Base-by-base conservation (phyloP, 169 alveolate species). In the Eimeria sp. region DNA sequence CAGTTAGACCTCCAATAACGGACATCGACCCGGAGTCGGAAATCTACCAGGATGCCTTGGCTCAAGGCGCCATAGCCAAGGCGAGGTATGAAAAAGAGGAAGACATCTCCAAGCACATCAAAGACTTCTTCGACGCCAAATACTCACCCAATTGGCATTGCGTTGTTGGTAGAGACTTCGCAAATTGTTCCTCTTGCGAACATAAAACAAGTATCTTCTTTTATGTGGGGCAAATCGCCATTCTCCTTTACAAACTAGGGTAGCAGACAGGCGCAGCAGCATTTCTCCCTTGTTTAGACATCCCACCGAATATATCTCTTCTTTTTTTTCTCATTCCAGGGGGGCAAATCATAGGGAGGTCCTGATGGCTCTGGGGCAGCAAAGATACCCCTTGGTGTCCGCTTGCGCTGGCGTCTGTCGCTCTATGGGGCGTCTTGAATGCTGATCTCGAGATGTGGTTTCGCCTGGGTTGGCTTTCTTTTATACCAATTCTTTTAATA, bases 91-190 rank as follows among this genome's bases (percentile, higher is more conserved):
- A 97, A 70, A 98, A 98, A 49, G 99, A 98, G 94, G 97, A 98
- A 95, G 99, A 98, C 84, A 97, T 98, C 11, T 97, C 99, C 30
- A 96, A 97, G 72, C 98, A 97, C 95, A 97, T 98, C 87, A 98
- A 98, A 92, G 96, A 97, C 47, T 98, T 96, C 97, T 98, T 98
- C 89, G 99, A 98, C 96, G 98, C 97, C 43, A 98, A 98, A 96
- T 98, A 98, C 95, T 97, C 98, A 54, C 99, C 99, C 16, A 98
- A 98, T 96, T 98, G 99, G 99, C 99, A 98, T 97, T 98, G 99
- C 84, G 98, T 98, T 49, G 99, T 98, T n/a, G 99, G 99, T n/a
- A 98, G 98, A 96, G 97, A 98, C 97, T 98, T 98, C 95, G 98
- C 98, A 63, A 97, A 98, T 34, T 98, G 96, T 94, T 99, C 98